Evolutionary conservation across 2,329 filamentous ascomycete genomes (phyloP), one percentile per base, ranked within the genome.

Genomic region (Balansia obtecta): DNA sequence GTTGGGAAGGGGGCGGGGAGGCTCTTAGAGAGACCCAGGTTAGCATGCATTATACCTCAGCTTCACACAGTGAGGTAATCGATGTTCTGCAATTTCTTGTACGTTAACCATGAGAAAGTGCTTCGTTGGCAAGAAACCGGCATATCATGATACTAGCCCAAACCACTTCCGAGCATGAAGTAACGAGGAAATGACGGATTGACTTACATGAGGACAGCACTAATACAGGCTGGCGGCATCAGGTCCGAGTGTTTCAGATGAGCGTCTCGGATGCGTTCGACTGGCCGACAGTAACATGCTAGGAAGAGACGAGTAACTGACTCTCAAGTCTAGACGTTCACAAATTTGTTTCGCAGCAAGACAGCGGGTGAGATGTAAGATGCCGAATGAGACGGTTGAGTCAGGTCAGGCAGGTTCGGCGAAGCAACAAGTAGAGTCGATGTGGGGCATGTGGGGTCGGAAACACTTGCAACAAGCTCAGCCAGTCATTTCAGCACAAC

Each of bases 1-100:
- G 57, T 45, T 72, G 38, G 67, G 69, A 48, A 43, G 56, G 1
- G 70, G 72, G 45, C 71, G 68, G 69, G 69, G 53, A 57, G 46
- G 54, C 34, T 4, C 13, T 58, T 4, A 50, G 58, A 37, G 51
- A n/a, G 10, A 8, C 22, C 7, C 7, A 13, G n/a, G n/a, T n/a
- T n/a, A n/a, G n/a, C n/a, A n/a, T n/a, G n/a, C n/a, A n/a, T n/a
- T n/a, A n/a, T n/a, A n/a, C n/a, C n/a, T n/a, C n/a, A 27, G 27
- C 7, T 8, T 6, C 8, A 27, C 27, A 27, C 5, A 27, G 27
- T 27, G 27, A 8, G 1, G 27, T 1, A 27, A 27, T 27, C 8
- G 27, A 27, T 27, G 1, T 27, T 27, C 27, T 27, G 27, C 27
- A 5, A 27, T 27, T 6, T 27, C 27, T 27, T 27, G 27, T 27